phyloP scores from a whole-genome alignment of 2,329 filamentous ascomycete genomes.

The Tolypocladium amazonense region DNA sequence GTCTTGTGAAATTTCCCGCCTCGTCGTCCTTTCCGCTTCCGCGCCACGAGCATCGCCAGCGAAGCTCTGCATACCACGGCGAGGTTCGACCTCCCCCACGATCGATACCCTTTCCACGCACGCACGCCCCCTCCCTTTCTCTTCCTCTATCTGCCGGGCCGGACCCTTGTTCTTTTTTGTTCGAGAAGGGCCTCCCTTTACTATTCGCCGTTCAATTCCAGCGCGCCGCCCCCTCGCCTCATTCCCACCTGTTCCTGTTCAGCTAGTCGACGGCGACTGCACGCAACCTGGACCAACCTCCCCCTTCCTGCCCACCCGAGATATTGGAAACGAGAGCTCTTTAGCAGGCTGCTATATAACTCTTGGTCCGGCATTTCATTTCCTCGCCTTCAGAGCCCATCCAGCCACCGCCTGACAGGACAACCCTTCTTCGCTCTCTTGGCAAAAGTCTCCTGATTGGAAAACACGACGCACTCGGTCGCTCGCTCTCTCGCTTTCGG shows the following conservation, averaged over 20 bases:
- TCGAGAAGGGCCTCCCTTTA: background rate
- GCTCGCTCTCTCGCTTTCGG: background rate
- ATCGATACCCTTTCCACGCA: background rate
- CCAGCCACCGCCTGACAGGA: background rate
- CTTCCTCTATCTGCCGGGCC: background rate
- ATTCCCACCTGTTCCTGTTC: background rate
- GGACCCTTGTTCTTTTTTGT: background rate
- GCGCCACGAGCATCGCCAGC: background rate
- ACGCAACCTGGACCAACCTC: constrained; percentile 2
- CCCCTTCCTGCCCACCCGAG: constrained; percentile 4
- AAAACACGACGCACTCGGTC: background rate
- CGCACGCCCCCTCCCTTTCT: background rate
- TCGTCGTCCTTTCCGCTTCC: too few relatives aligned
- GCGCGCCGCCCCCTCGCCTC: background rate
- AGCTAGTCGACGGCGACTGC: background rate
- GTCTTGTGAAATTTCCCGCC: background rate
- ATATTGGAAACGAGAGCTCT: background rate
- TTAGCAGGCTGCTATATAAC: constrained; percentile 5
- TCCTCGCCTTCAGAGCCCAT: background rate
- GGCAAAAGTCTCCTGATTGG: background rate
- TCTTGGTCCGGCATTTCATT: background rate
- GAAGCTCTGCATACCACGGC: background rate
- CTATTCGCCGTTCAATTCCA: background rate
- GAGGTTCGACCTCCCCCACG: background rate
- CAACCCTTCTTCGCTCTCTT: background rate